phyloP scores from a whole-genome alignment of 192 early-diverging fungal genomes.

The Glomus cerebriforme region DNA sequence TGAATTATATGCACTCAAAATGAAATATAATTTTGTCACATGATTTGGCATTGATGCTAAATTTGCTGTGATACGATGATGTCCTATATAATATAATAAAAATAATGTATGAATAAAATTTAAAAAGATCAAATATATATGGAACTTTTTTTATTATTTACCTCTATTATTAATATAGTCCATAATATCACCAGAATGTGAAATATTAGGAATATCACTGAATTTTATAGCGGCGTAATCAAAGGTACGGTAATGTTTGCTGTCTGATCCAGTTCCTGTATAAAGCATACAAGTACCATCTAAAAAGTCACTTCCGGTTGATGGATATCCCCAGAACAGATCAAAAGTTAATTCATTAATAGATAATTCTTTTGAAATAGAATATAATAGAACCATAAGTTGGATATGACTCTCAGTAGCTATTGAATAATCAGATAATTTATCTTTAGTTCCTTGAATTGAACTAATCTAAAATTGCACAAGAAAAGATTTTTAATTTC shows the following conservation, averaged over 20 bases:
- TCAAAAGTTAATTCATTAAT: conserved; percentile 13
- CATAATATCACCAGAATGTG: conserved; percentile 31
- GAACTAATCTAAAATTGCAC: not conserved
- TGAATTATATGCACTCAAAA: conserved; percentile 26
- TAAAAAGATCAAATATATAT: not conserved
- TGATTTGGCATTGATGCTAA: conserved; percentile 7
- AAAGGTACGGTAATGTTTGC: not conserved
- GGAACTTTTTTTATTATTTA: not conserved
- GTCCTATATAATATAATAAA: conserved; percentile 2
- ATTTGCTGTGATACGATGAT: conserved; percentile 17
- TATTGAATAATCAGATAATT: conserved; percentile 21
- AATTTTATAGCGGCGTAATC: not conserved
- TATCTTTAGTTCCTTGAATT: too few species aligned
- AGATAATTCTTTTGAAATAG: conserved; percentile 9
- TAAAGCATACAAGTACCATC: conserved; percentile 32
- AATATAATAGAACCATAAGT: conserved; percentile 29
- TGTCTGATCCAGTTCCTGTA: not conserved
- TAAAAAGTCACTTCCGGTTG: conserved; percentile 2
- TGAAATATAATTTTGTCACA: conserved; percentile 30
- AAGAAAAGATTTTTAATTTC: too few species aligned
- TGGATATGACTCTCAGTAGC: not conserved
- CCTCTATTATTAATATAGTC: not conserved
- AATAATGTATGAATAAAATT: not conserved
- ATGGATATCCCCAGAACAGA: conserved; percentile 26
- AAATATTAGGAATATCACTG: not conserved